Evolutionary conservation across 352 stramenopile species (phyloP).

Genomic region (Globisporangium polare): DNA sequence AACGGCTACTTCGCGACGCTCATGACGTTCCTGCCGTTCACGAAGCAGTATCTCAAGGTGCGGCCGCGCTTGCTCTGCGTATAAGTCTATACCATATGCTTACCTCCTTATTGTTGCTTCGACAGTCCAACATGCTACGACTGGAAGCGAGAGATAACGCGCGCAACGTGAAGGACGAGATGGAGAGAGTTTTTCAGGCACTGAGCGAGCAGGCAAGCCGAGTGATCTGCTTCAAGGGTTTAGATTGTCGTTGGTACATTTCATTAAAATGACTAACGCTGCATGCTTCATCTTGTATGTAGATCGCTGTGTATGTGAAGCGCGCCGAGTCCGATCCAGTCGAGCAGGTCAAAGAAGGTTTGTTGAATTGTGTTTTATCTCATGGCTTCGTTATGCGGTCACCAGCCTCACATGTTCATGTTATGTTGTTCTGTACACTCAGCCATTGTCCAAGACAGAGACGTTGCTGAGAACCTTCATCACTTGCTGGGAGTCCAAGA

Average conservation of each 20-base stretch:
- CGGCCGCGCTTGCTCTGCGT: background rate
- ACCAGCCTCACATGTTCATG: background rate
- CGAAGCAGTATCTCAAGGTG: slow-evolving; percentile 85
- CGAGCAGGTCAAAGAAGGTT: slow-evolving; percentile 63
- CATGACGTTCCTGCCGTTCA: slow-evolving; percentile 87
- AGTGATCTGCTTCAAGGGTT: background rate
- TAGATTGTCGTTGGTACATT: background rate
- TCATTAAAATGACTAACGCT: background rate
- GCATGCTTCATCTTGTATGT: background rate
- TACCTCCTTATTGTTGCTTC: background rate
- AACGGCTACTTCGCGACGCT: slow-evolving; percentile 87
- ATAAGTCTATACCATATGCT: too few relatives aligned
- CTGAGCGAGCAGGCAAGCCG: slow-evolving; percentile 24
- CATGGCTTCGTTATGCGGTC: background rate
- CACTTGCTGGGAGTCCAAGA: slow-evolving; percentile 52
- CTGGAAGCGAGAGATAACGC: slow-evolving; percentile 75
- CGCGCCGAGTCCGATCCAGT: slow-evolving; percentile 28
- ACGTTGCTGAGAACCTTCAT: slow-evolving; percentile 47
- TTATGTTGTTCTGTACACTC: background rate
- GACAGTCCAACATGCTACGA: slow-evolving; percentile 80
- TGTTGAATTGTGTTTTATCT: background rate
- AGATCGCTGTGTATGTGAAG: slow-evolving; percentile 38
- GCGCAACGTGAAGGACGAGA: slow-evolving; percentile 44
- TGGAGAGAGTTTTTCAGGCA: slow-evolving; percentile 43
- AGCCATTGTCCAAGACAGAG: slow-evolving; percentile 60